phyloP scores from a whole-genome alignment of 1,284 basidiomycete genomes.

The Vanrija sp. region DNA sequence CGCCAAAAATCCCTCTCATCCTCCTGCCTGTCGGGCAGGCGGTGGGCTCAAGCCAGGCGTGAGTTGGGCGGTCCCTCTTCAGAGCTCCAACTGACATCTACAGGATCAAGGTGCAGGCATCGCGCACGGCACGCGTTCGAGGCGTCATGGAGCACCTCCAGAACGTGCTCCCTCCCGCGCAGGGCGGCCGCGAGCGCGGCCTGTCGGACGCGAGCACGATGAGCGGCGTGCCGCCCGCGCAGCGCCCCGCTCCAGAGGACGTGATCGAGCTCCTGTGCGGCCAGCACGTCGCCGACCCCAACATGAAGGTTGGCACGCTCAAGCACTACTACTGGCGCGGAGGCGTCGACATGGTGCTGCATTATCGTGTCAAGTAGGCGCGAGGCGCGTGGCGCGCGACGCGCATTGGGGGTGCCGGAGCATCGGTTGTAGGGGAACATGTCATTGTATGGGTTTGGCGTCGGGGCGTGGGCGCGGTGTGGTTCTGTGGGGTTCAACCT shows the following conservation, averaged over 20 bases:
- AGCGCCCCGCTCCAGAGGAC: conserved; percentile 59
- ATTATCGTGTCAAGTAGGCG: conserved; percentile 62
- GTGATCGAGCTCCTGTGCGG: conserved; percentile 84
- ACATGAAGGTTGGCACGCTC: conserved; percentile 83
- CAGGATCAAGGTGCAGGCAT: conserved; percentile 17
- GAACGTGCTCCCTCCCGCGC: conserved; percentile 2
- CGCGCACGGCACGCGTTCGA: conserved; percentile 19
- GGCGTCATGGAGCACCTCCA: conserved; percentile 16
- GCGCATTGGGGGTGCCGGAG: too few relatives aligned
- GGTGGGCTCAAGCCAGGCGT: neutral
- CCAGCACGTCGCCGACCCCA: conserved; percentile 68
- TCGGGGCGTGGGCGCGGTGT: too few relatives aligned
- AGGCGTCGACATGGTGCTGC: conserved; percentile 72
- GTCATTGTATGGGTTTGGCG: too few relatives aligned
- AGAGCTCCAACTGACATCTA: conserved; percentile 28
- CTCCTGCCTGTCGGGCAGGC: conserved; percentile 62
- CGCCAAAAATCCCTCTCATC: conserved; percentile 78
- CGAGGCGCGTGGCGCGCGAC: neutral
- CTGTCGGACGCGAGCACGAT: conserved; percentile 9
- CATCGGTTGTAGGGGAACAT: too few relatives aligned
- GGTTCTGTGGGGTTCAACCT: too few relatives aligned
- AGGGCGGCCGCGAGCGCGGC: conserved; percentile 6
- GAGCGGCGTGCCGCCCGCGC: conserved; percentile 5
- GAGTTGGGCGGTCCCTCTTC: neutral
- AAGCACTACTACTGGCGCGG: conserved; percentile 81